These are phyloP conservation scores for Pseudonectria foliicola DNA, from an alignment of 2,329 filamentous ascomycete genomes.

Conservation along the genomic window DNA sequence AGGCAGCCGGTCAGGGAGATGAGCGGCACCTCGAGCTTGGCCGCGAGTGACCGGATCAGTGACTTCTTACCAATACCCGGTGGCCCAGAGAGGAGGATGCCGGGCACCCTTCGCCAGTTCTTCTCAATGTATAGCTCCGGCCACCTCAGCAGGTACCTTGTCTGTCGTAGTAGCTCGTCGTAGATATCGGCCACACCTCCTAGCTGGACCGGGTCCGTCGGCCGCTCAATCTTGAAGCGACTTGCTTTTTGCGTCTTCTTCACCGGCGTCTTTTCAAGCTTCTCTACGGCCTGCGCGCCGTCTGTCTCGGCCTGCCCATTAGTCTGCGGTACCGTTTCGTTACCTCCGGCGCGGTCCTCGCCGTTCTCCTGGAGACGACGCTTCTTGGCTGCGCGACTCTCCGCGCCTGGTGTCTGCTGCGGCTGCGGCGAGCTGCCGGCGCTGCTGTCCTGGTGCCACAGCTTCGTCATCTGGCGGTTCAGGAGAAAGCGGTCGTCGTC, in stretches of 20 bases:
- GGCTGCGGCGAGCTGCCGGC: not conserved
- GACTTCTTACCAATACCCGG: constrained; percentile 77
- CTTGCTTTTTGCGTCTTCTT: constrained; percentile 26
- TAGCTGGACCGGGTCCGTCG: constrained; percentile 13
- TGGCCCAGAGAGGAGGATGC: constrained; percentile 71
- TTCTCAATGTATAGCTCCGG: constrained; percentile 13
- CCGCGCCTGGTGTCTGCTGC: constrained; percentile 7
- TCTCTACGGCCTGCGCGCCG: constrained; percentile 10
- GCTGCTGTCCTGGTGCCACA: constrained; percentile 27
- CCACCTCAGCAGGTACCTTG: constrained; percentile 11
- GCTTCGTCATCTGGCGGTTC: constrained; percentile 35
- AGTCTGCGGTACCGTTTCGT: constrained; percentile 11
- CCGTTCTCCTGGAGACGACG: constrained; percentile 23
- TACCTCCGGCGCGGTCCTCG: constrained; percentile 16
- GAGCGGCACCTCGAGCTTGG: constrained; percentile 64
- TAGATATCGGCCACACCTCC: constrained; percentile 25
- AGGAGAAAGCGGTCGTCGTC: constrained; percentile 33
- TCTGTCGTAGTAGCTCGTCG: constrained; percentile 13
- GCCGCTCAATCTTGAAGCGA: constrained; percentile 25
- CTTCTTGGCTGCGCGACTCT: constrained; percentile 25
- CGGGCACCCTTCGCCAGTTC: constrained; percentile 25
- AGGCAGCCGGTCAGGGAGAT: constrained; percentile 44
- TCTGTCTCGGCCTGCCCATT: constrained; percentile 10
- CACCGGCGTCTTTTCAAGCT: constrained; percentile 18
- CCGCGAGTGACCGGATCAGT: constrained; percentile 66